Percentiles rank a stretch among this genome's conserved stretches.
Conservation (phyloP, 371 early-diverging fungal species). For the Mortierella sp. region DNA sequence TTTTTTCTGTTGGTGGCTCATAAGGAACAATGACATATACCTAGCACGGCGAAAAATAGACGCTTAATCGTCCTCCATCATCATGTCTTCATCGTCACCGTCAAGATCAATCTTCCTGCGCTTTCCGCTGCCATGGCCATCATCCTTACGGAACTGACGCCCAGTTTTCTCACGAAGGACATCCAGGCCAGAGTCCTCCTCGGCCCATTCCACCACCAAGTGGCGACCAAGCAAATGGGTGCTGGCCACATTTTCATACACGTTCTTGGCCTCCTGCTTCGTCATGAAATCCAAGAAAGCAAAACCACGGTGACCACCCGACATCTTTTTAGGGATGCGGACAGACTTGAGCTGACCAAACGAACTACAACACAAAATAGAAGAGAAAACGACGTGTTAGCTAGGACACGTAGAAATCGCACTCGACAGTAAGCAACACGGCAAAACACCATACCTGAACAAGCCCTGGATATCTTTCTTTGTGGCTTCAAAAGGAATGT, state of each 20-base stretch:
- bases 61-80: slow-evolving; percentile 46
- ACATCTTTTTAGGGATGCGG: slow-evolving; percentile 95
- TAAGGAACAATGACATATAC: too few species aligned
- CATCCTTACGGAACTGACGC: slow-evolving; percentile 72
- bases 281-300: slow-evolving; percentile 98
- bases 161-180: slow-evolving; percentile 76
- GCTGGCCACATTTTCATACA: slow-evolving; percentile 86
- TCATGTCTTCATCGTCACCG: slow-evolving; percentile 40
- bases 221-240: slow-evolving; percentile 99
- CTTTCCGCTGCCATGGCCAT: slow-evolving; percentile 59
- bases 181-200: slow-evolving; percentile 79
- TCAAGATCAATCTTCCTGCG: slow-evolving; percentile 66
- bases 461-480: slow-evolving; percentile 93
- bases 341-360: slow-evolving; percentile 96
- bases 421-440: background rate
- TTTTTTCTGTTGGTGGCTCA: too few species aligned
- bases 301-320: slow-evolving; percentile 97
- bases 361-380: slow-evolving; percentile 59
- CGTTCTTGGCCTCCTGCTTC: slow-evolving; percentile 92
- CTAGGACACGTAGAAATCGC: background rate
- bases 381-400: background rate
- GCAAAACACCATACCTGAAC: slow-evolving; percentile 71
- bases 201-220: slow-evolving; percentile 96
- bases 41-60: too few species aligned
- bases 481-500: slow-evolving; percentile 99